Base-by-base conservation (phyloP, 805 yeast species). In the Metschnikowia kofuensis region DNA sequence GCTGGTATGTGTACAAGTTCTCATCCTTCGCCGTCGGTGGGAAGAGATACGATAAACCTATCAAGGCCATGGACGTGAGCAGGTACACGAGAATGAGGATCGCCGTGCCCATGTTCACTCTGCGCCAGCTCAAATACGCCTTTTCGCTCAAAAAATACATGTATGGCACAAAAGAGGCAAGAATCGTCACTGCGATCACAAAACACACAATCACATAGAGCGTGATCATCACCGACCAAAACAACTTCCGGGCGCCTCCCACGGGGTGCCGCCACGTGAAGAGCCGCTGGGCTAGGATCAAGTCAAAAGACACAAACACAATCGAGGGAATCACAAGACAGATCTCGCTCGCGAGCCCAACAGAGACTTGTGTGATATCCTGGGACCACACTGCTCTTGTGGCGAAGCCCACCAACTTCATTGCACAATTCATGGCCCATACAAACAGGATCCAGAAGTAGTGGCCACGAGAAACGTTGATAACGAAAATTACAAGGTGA, bases 1-100 rank as follows among this genome's bases (percentile, higher is more conserved):
- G 89, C 62, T 82, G 87, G 62, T 80, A 85, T 53, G 82, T 81
- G 57, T 78, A 75, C 36, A 83, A 71, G 38, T 68, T 62, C 51
- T 74, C 75, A 51, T 80, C 81, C 35, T 66, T 68, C 29, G 68
- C 50, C 7, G 87, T 79, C 16, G 89, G 82, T 51, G 77, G 77
- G 57, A 83, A 67, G 38, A 76, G 49, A 59, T 69, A 86, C 1
- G 90, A 81, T 41, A 77, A 62, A 0, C 61, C 59, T 26, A 84
- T 68, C 58, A 86, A 70, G 6, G 61, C 40, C 41, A 80, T 60
- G 1, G 89, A 80, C 1, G 81, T 61, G 36, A 77, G 62, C 2
- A 87, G 78, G 62, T 84, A 86, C 34, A 70, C 49, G 13, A 68
- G 47, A 45, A 70, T 61, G 47, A 68, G 57, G n/a, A 72, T 50